Evolutionary conservation across 208 protist species (phyloP).

Genomic region (Trichomonas tenax): DNA sequence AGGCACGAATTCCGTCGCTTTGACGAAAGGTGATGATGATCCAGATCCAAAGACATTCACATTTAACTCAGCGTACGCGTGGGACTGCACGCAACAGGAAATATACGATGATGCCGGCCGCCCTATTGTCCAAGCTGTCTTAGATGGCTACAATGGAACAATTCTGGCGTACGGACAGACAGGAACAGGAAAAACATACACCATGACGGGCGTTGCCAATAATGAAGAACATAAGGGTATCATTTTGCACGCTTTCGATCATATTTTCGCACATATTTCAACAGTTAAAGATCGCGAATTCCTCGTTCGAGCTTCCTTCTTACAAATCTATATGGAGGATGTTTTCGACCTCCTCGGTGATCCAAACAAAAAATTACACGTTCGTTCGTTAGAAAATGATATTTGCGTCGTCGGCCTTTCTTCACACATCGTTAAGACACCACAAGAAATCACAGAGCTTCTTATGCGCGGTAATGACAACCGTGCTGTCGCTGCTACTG

Average conservation of each 20-base stretch:
- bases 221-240: slow-evolving; percentile 21
- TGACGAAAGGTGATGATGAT: neutral
- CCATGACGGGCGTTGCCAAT: neutral
- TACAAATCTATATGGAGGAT: slow-evolving; percentile 51
- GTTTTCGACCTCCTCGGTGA: slow-evolving; percentile 39
- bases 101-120: neutral
- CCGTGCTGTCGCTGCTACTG: slow-evolving; percentile 28
- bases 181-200: slow-evolving; percentile 31
- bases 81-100: neutral
- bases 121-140: slow-evolving; percentile 31
- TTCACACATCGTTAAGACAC: slow-evolving; percentile 15
- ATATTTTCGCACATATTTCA: slow-evolving; percentile 26
- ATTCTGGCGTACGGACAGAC: slow-evolving; percentile 44
- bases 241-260: slow-evolving; percentile 20
- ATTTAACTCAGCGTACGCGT: neutral
- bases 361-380: neutral
- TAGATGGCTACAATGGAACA: slow-evolving; percentile 42
- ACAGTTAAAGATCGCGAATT: slow-evolving; percentile 27
- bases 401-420: slow-evolving; percentile 27
- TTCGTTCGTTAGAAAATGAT: slow-evolving; percentile 14
- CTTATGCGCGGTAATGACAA: slow-evolving; percentile 27
- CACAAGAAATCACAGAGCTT: slow-evolving; percentile 26
- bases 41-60: neutral
- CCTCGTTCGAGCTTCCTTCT: slow-evolving; percentile 30
- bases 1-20: neutral